Evolutionary conservation across 495 filamentous ascomycete species (phyloP).

Genomic region (Tuber umbilicatum): DNA sequence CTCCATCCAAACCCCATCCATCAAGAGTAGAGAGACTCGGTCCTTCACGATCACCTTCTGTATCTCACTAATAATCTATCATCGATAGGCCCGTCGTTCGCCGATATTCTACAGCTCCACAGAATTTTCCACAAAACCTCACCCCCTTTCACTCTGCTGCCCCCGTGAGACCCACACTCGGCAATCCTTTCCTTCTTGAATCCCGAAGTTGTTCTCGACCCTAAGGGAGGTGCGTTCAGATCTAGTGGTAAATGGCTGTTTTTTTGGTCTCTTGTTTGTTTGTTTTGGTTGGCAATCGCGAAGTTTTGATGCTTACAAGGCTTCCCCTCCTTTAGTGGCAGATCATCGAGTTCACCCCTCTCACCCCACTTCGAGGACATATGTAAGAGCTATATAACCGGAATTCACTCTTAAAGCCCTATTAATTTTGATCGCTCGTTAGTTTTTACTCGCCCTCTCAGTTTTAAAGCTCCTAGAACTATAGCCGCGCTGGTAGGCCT

Average conservation of each 20-base stretch:
- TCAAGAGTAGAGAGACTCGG: background rate
- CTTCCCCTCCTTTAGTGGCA: background rate
- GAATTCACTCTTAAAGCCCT: background rate
- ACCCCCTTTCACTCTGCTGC: background rate
- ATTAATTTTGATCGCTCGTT: background rate
- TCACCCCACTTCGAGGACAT: background rate
- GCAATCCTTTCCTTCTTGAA: background rate
- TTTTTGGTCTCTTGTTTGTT: background rate
- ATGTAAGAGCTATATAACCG: background rate
- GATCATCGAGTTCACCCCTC: slow-evolving; percentile 1
- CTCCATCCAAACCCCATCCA: slow-evolving; percentile 5
- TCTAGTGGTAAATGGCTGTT: background rate
- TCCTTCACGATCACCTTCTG: background rate
- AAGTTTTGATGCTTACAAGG: slow-evolving; percentile 3
- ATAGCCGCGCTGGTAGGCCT: slow-evolving; percentile 1
- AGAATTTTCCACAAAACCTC: background rate
- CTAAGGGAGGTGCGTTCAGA: background rate
- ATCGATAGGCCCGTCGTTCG: background rate
- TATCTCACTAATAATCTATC: background rate
- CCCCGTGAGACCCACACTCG: background rate
- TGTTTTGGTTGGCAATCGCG: background rate
- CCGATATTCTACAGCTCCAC: background rate
- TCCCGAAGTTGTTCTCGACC: background rate
- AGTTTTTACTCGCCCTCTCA: background rate
- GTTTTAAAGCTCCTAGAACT: background rate